A percentile compares a stretch with the other conserved stretches of the same genome.
These are phyloP conservation scores for Neocallimastix lanati DNA, from an alignment of 192 early-diverging fungal genomes.

Conservation along the genomic window DNA sequence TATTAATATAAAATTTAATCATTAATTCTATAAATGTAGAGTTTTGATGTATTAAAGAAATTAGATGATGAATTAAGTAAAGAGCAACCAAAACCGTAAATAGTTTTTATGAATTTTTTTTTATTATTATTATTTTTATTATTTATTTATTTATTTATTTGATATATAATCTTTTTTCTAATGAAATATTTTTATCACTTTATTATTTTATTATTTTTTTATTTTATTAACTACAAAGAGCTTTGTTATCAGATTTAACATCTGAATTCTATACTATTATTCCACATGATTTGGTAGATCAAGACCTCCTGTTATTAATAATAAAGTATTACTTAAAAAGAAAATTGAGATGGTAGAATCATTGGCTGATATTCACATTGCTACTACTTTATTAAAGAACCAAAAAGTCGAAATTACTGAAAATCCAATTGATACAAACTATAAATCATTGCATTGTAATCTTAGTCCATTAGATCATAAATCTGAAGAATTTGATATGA, in stretches of 20 bases:
- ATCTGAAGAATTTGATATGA: slow-evolving; percentile 29
- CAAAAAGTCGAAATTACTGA: slow-evolving; percentile 8
- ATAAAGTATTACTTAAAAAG: slow-evolving; percentile 17
- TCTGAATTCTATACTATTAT: slow-evolving; percentile 49
- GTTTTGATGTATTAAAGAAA: slow-evolving; percentile 31
- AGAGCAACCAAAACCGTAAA: neutral
- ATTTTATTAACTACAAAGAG: too few species aligned
- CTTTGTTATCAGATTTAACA: neutral
- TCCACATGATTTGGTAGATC: slow-evolving; percentile 33
- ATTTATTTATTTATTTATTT: too few species aligned
- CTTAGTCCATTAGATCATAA: slow-evolving; percentile 29
- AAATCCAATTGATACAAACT: slow-evolving; percentile 45
- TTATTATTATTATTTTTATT: too few species aligned
- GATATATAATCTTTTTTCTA: too few species aligned
- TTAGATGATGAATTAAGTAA: slow-evolving; percentile 22
- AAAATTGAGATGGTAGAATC: slow-evolving; percentile 51
- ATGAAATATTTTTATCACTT: too few species aligned
- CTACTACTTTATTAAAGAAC: slow-evolving; percentile 29
- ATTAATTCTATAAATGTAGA: too few species aligned
- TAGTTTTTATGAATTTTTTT: neutral
- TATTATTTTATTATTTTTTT: too few species aligned
- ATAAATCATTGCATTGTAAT: slow-evolving; percentile 27
- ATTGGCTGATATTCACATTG: slow-evolving; percentile 48
- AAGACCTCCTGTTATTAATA: slow-evolving; percentile 29
- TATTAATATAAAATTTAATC: too few species aligned